These are phyloP conservation scores for Candida fluviatilis DNA, from an alignment of 805 yeast genomes.

Conservation along the genomic window DNA sequence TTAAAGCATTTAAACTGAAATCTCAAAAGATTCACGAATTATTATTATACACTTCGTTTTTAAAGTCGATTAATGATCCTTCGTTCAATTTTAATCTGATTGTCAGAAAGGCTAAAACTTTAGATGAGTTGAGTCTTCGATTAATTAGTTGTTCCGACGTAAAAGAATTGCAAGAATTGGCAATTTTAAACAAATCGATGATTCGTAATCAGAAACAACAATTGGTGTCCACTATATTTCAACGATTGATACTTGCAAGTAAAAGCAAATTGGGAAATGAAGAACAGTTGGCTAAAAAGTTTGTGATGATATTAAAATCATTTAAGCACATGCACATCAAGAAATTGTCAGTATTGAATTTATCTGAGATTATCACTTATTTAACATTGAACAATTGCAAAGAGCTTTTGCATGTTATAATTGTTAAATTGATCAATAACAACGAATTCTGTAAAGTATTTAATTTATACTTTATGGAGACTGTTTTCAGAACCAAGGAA, in stretches of 20 bases:
- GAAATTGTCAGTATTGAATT: conserved; percentile 18
- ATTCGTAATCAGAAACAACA: conserved; percentile 7
- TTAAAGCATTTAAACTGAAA: conserved; percentile 10
- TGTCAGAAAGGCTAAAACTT: neutral
- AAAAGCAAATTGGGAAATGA: neutral
- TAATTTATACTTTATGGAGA: conserved; percentile 30
- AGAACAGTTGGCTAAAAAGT: conserved; percentile 10
- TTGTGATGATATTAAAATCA: conserved; percentile 20
- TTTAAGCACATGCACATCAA: conserved; percentile 17
- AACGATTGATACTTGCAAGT: neutral
- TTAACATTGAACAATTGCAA: conserved; percentile 19
- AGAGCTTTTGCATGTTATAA: conserved; percentile 21
- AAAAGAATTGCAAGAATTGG: conserved; percentile 13
- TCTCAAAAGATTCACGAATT: conserved; percentile 14
- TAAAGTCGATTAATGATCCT: conserved; percentile 13
- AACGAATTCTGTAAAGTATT: conserved; percentile 15
- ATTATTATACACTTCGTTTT: conserved; percentile 16
- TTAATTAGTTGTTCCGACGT: conserved; percentile 9
- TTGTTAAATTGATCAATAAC: conserved; percentile 21
- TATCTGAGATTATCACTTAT: conserved; percentile 21
- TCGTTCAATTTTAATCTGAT: neutral
- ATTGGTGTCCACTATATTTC: conserved; percentile 7
- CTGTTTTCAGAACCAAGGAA: conserved; percentile 12
- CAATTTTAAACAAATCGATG: conserved; percentile 9
- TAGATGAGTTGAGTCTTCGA: conserved; percentile 4